A percentile compares a stretch with the other conserved stretches of the same genome.
phyloP scores from a whole-genome alignment of 176 grass and related monocot genomes.

The Eragrostis curvula region DNA sequence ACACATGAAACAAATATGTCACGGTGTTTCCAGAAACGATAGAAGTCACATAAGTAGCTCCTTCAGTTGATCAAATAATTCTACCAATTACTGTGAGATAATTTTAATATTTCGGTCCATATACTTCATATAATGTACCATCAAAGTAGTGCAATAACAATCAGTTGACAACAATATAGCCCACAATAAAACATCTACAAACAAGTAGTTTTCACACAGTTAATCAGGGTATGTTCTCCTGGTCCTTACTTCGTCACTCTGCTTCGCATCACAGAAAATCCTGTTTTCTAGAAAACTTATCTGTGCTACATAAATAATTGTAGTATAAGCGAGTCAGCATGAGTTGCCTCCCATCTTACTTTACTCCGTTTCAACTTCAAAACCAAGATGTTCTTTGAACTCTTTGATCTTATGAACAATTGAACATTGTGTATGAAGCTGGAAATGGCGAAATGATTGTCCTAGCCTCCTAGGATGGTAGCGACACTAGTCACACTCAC shows the following conservation, averaged over 20 bases:
- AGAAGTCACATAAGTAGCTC: not conserved
- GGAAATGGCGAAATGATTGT: not conserved
- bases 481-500: not conserved
- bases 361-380: not conserved
- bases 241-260: not conserved
- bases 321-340: not conserved
- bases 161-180: not conserved
- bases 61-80: not conserved
- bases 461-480: not conserved
- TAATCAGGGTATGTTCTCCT: not conserved
- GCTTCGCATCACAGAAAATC: not conserved
- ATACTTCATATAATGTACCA: not conserved
- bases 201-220: not conserved
- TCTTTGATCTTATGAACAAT: not conserved
- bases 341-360: not conserved
- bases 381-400: not conserved
- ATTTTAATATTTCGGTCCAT: not conserved
- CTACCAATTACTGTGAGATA: not conserved
- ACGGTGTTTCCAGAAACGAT: constrained; percentile 13
- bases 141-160: not conserved
- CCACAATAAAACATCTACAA: no score
- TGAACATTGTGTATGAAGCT: not conserved
- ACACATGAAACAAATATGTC: constrained; percentile 42
- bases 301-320: not conserved
- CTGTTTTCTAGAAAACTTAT: not conserved